A percentile compares a stretch with the other conserved stretches of the same genome.
Conservation (phyloP, 306 rosid genomes). For the Lupinus albus region DNA sequence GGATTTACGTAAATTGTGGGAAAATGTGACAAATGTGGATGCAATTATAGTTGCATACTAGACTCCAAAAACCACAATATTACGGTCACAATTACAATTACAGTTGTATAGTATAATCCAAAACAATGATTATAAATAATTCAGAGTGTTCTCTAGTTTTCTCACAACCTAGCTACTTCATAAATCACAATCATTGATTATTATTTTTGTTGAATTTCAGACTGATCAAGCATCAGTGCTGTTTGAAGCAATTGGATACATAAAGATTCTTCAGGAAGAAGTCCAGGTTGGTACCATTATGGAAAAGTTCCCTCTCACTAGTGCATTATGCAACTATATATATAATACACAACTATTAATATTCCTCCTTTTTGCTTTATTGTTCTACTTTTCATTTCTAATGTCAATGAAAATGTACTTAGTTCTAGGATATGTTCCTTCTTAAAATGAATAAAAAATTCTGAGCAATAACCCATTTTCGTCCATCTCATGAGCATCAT, state of each 20-base stretch:
- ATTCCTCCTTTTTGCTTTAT: constrained; percentile 10
- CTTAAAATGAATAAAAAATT: neutral
- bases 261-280: constrained; percentile 89
- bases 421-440: constrained; percentile 9
- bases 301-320: constrained; percentile 28
- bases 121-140: too few relatives aligned
- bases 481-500: constrained; percentile 9
- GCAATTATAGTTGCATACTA: too few relatives aligned
- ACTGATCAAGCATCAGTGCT: constrained; percentile 96
- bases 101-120: too few relatives aligned
- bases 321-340: constrained; percentile 29
- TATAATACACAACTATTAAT: constrained; percentile 37
- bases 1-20: too few relatives aligned
- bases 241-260: constrained; percentile 83
- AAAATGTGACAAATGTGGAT: too few relatives aligned
- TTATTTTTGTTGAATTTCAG: constrained; percentile 50
- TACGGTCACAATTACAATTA: too few relatives aligned
- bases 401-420: constrained; percentile 9
- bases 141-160: constrained; percentile 46
- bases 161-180: constrained; percentile 38
- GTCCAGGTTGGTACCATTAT: constrained; percentile 59
- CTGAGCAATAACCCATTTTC: constrained; percentile 23
- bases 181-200: neutral
- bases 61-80: too few relatives aligned
- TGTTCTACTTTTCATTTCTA: constrained; percentile 15